Conservation (phyloP, 805 yeast species). For the Cyberlindnera samutprakarnensis region DNA sequence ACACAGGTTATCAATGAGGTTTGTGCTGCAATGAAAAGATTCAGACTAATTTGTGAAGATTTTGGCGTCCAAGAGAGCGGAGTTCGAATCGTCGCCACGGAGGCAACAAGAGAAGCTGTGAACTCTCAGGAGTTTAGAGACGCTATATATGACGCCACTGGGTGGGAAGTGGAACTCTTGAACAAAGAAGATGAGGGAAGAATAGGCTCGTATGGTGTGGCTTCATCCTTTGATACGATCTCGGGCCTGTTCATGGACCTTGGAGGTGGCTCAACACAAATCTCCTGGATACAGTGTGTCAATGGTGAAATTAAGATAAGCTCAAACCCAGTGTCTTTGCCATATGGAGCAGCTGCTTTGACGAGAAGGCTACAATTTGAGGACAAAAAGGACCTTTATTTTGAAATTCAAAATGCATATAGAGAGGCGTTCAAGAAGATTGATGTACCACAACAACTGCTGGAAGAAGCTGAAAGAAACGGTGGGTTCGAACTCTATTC, state of each 20-base stretch:
- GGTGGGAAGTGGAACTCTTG: slow-evolving; percentile 57
- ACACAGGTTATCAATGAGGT: slow-evolving; percentile 51
- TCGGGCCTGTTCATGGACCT: slow-evolving; percentile 66
- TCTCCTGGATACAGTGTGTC: slow-evolving; percentile 59
- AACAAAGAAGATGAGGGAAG: slow-evolving; percentile 59
- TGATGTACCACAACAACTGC: slow-evolving; percentile 43
- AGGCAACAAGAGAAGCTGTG: slow-evolving; percentile 64
- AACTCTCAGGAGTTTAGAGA: slow-evolving; percentile 53
- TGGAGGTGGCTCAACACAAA: slow-evolving; percentile 64
- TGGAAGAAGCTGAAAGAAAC: slow-evolving; percentile 40
- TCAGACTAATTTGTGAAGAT: slow-evolving; percentile 62
- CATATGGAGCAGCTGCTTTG: slow-evolving; percentile 69
- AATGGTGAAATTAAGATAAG: slow-evolving; percentile 51
- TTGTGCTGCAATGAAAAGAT: slow-evolving; percentile 56
- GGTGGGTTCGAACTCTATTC: slow-evolving; percentile 61
- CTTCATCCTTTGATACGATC: slow-evolving; percentile 59
- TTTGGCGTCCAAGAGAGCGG: slow-evolving; percentile 59
- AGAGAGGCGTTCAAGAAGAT: slow-evolving; percentile 42
- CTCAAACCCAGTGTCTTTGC: slow-evolving; percentile 52
- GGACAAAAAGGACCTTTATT: slow-evolving; percentile 38
- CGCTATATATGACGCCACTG: slow-evolving; percentile 49
- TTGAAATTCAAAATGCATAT: slow-evolving; percentile 47
- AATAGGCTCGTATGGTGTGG: slow-evolving; percentile 67
- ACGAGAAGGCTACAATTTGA: slow-evolving; percentile 48
- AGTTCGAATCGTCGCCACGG: slow-evolving; percentile 66